These are phyloP conservation scores for Cephalotrichum gorgonifer DNA, from an alignment of 2,329 filamentous ascomycete genomes.

Conservation along the genomic window DNA sequence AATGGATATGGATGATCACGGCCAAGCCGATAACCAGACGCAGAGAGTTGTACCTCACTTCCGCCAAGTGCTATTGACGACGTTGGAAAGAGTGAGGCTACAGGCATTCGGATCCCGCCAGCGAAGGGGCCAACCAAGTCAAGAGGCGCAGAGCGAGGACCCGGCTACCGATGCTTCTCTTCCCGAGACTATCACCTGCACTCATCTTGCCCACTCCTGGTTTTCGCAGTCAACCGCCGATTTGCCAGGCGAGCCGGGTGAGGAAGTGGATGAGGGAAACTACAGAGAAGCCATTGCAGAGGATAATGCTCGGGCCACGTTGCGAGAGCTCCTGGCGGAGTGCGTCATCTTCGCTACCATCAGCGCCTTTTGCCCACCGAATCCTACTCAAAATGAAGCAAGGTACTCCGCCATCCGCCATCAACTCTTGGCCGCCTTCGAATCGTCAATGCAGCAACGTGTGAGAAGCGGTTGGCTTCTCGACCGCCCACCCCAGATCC, in stretches of 20 bases:
- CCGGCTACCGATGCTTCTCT: background rate
- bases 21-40: background rate
- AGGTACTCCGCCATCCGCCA: background rate
- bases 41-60: too few species aligned
- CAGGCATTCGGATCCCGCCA: background rate
- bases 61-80: background rate
- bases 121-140: background rate
- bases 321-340: background rate
- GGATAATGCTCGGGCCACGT: background rate
- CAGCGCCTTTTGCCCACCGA: slow-evolving; percentile 3
- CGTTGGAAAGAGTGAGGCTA: background rate
- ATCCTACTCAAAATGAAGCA: background rate
- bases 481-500: background rate
- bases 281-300: background rate
- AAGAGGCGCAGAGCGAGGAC: background rate
- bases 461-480: background rate
- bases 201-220: background rate
- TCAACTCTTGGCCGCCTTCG: background rate
- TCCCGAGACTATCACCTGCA: background rate
- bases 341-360: slow-evolving; percentile 1
- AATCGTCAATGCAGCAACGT: background rate
- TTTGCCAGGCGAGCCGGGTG: too few species aligned
- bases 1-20: background rate
- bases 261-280: background rate
- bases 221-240: background rate